Base-by-base conservation (phyloP, 2,329 filamentous ascomycete genomes). In the Ascochyta lentis region DNA sequence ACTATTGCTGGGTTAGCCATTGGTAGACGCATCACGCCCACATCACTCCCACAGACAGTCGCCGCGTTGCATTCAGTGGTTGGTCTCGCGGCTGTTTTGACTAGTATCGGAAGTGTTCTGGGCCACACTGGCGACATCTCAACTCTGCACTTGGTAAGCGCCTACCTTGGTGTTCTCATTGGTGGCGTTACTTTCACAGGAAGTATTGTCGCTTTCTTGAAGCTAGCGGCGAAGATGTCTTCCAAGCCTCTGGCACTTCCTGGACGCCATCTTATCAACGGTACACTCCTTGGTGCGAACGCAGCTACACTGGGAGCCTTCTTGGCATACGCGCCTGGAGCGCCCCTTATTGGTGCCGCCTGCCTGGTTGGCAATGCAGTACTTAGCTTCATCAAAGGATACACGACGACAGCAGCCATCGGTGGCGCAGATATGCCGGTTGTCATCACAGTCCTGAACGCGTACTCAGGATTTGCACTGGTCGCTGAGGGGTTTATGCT, bases 371-470 rank as follows among this genome's bases (percentile, higher is more conserved):
- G 89, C 37, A 96, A 90, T 70, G 87, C 92, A 0, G 79, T 85
- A 0, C 79, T 96, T 23, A 93, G 89, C 57, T 96, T 96, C 74
- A 78, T 89, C 59, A 94, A 96, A 73, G 92, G 92, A 7, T 96
- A 86, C 70, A 96, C 92, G 0, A 96, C 92, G 0, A 96, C 92
- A 0, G 84, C 92, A 2, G 91, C 91, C 0, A 96, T 96, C 68
- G 92, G 92, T 22, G 92, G 92, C n/a, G 92, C 92, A 12, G 92
- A 96, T 69, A 96, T 96, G 92, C 92, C 89, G 13, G 91, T 96
- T 5, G 91, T 95, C 29, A 96, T 96, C 60, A 96, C 91, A 0
- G 92, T 96, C 1, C 78, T 96, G 19, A 96, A 96, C 65, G 92
- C 92, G 0, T 96, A 96, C 72, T 94, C 90, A 43, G 92, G 92